Evolutionary conservation across 345 rosid species (phyloP).

Genomic region (Microthlaspi erraticum): DNA sequence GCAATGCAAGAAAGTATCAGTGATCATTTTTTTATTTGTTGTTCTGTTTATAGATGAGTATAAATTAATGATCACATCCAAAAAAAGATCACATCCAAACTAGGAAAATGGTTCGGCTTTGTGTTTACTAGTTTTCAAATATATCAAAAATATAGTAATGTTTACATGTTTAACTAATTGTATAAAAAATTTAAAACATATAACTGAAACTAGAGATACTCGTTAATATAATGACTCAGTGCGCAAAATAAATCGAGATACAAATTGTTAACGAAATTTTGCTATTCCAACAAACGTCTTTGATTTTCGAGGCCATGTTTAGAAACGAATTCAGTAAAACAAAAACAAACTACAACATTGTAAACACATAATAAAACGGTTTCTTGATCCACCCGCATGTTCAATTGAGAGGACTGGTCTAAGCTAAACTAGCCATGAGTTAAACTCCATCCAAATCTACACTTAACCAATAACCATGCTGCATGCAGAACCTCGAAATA

Average conservation of each 20-base stretch:
- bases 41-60: neutral
- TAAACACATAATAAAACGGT: neutral
- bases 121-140: too few relatives aligned
- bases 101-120: too few relatives aligned
- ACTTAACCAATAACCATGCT: too few relatives aligned
- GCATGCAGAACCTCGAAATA: neutral
- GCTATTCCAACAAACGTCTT: neutral
- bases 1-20: conserved; percentile 21
- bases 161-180: neutral
- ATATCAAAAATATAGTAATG: too few relatives aligned
- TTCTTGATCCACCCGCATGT: neutral
- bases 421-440: neutral
- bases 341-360: neutral
- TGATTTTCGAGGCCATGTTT: too few relatives aligned
- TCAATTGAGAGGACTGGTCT: too few relatives aligned
- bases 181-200: neutral
- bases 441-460: neutral
- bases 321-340: too few relatives aligned
- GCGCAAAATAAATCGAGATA: neutral
- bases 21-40: neutral
- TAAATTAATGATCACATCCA: conserved; percentile 3
- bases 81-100: too few relatives aligned
- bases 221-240: too few relatives aligned
- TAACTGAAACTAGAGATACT: neutral
- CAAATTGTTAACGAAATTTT: neutral